phyloP scores from a whole-genome alignment of 768 basidiomycete species.

The Inosperma sp. region DNA sequence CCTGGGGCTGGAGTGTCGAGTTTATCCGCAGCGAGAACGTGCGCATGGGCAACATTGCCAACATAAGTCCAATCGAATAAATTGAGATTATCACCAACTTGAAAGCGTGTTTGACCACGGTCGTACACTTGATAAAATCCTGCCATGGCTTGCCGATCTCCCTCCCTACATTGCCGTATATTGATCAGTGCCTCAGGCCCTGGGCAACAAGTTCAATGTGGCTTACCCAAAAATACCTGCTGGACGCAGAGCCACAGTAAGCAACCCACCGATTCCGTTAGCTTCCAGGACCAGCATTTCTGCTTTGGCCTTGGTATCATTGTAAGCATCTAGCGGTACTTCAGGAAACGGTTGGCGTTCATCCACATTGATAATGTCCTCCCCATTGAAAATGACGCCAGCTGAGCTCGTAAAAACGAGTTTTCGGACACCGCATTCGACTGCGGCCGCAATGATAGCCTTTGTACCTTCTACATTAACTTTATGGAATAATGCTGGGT shows the following conservation, averaged over 20 bases:
- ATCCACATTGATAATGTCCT: constrained; percentile 77
- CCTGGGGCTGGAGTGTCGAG: constrained; percentile 52
- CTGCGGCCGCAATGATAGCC: constrained; percentile 77
- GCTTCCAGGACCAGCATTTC: constrained; percentile 80
- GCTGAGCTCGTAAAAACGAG: constrained; percentile 95
- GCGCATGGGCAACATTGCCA: constrained; percentile 90
- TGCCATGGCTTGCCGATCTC: constrained; percentile 81
- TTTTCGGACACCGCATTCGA: constrained; percentile 68
- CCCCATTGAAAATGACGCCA: constrained; percentile 84
- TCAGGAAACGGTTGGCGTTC: constrained; percentile 77
- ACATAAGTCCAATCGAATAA: constrained; percentile 97
- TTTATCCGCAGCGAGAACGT: constrained; percentile 89
- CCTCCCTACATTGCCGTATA: constrained; percentile 52
- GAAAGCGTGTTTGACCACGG: constrained; percentile 82
- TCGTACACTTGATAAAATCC: constrained; percentile 79
- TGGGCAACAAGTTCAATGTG: constrained; percentile 2
- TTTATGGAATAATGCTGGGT: constrained; percentile 74
- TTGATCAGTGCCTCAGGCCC: neutral
- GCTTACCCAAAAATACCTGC: constrained; percentile 93
- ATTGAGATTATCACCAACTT: constrained; percentile 91
- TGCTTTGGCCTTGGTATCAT: constrained; percentile 87
- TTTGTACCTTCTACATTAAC: constrained; percentile 93
- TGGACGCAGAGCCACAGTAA: constrained; percentile 88
- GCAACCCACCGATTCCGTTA: constrained; percentile 77
- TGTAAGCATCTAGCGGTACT: constrained; percentile 84